These are phyloP conservation scores for Alliaria petiolata DNA, from an alignment of 345 rosid species.

Conservation along the genomic window DNA sequence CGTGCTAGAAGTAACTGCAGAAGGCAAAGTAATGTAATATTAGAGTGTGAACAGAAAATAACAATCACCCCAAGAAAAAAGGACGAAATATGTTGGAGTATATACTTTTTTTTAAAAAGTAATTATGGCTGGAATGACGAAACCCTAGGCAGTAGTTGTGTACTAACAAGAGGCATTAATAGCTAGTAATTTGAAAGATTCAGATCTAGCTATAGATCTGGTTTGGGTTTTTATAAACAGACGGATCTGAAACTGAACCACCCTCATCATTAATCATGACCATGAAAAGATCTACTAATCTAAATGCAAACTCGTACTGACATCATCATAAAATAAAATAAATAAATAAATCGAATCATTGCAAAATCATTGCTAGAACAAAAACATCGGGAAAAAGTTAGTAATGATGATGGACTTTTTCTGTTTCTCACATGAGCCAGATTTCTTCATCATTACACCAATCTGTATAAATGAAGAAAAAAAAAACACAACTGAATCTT, in stretches of 20 bases:
- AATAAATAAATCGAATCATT: slow-evolving; percentile 31
- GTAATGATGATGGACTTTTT: slow-evolving; percentile 51
- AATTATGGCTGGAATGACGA: neutral
- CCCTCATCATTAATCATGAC: slow-evolving; percentile 26
- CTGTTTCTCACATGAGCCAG: slow-evolving; percentile 37
- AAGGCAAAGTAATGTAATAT: neutral
- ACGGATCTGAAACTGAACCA: slow-evolving; percentile 22
- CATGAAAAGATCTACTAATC: slow-evolving; percentile 3
- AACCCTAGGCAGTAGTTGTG: slow-evolving; percentile 22
- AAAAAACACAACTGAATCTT: neutral
- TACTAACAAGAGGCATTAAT: slow-evolving; percentile 2
- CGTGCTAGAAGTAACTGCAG: slow-evolving; percentile 3
- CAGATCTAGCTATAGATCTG: slow-evolving; percentile 30
- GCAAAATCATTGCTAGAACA: slow-evolving; percentile 27
- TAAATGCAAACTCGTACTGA: no score
- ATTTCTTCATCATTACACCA: slow-evolving; percentile 58
- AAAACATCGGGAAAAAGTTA: slow-evolving; percentile 10
- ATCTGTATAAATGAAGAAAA: slow-evolving; percentile 25
- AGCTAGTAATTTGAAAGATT: neutral
- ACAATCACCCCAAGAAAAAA: no score
- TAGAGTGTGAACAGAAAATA: neutral
- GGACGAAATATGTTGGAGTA: no score
- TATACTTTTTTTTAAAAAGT: no score
- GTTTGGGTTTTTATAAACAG: slow-evolving; percentile 1
- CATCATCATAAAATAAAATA: neutral